Evolutionary conservation across 1,284 basidiomycete species (phyloP), one percentile per base, ranked within the genome.

Genomic region (Trichosporon sp.): DNA sequence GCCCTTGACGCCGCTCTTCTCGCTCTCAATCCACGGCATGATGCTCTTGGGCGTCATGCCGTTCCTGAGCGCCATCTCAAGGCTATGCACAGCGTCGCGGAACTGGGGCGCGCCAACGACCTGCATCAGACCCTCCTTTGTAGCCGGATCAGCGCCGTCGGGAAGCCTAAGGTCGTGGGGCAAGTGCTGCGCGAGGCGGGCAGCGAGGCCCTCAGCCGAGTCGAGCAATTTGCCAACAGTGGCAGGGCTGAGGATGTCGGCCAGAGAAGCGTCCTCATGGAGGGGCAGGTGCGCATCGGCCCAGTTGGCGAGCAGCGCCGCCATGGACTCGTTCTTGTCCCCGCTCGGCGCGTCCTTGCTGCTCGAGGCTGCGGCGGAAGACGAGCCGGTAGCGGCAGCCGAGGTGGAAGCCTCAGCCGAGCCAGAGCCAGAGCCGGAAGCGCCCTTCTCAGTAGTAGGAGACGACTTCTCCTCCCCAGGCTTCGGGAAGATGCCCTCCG

Each of bases 1-100:
- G 27, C 49, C 49, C 49, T 54, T 54, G 49, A 54, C 49, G 49
- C 49, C 49, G 49, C 49, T 54, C 25, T 29, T 29, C 25, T 54
- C 49, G 27, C 49, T 54, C 49, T 54, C 25, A 19, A 79, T 60
- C 61, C 77, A 77, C 21, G 71, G 67, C 72, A 81, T 76, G 68
- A 78, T 72, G n/a, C 70, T 69, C 10, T 69, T 71, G 2, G 77
- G 76, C 40, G 79, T 65, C 4, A 74, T 78, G 8, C 78, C 78
- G 52, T 70, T 76, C 19, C 78, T 61, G 33, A 81, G 65, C 9
- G 78, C 79, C 61, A 75, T 75, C 58, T 81, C 79, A n/a, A 81
- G 71, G 57, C 67, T 70, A 10, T 68, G 67, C 16, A 79, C 74
- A 4, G 78, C 78, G 64, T 79, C 75, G 23, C 69, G 74, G 70